These are phyloP conservation scores for Termitomyces sp. DNA, from an alignment of 768 basidiomycete species.

Conservation along the genomic window DNA sequence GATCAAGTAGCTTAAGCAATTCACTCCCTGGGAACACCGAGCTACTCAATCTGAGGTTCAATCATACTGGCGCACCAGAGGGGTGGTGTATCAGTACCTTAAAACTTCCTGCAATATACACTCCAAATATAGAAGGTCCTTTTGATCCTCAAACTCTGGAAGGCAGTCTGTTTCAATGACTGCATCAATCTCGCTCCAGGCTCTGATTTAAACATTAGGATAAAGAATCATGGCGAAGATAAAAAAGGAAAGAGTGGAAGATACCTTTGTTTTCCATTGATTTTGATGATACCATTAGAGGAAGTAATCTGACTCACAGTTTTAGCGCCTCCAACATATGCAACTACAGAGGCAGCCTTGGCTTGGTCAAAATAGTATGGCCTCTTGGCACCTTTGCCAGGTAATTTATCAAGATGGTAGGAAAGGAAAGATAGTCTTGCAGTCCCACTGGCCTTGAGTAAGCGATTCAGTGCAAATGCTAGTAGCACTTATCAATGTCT, in stretches of 20 bases:
- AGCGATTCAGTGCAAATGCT: not conserved
- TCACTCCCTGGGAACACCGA: too few relatives aligned
- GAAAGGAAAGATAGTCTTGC: not conserved
- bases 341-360: constrained; percentile 11
- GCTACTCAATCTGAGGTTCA: too few relatives aligned
- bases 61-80: too few relatives aligned
- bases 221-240: constrained; percentile 32
- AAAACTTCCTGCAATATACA: constrained; percentile 25
- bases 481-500: not conserved
- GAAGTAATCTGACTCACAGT: constrained; percentile 21
- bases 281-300: not conserved
- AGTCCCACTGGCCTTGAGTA: not conserved
- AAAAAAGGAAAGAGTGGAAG: constrained; percentile 23
- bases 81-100: too few relatives aligned
- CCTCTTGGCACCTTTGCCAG: not conserved
- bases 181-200: constrained; percentile 33
- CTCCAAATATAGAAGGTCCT: constrained; percentile 28
- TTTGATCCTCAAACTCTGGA: constrained; percentile 25
- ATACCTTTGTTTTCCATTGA: constrained; percentile 1
- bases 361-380: constrained; percentile 5
- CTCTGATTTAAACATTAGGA: constrained; percentile 27
- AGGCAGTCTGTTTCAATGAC: constrained; percentile 28
- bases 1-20: too few relatives aligned
- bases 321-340: constrained; percentile 25
- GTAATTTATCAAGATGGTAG: not conserved